Conservation (phyloP, 106 monocot genomes). For the Apostasia ramifera region DNA sequence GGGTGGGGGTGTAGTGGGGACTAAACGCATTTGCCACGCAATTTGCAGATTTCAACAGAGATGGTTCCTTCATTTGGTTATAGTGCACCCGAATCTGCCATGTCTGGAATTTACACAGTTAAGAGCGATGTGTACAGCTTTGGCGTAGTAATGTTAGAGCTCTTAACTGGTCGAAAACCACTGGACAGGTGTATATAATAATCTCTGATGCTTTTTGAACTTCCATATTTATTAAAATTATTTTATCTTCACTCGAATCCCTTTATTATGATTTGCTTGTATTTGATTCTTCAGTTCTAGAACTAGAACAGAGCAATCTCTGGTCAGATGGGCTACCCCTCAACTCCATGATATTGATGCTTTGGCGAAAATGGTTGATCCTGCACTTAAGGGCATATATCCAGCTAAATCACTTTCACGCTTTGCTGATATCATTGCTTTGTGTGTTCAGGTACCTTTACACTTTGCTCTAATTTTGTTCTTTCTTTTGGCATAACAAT, state of each 20-base stretch:
- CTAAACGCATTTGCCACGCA: neutral
- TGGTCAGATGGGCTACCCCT: conserved; percentile 80
- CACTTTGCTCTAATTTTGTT: neutral
- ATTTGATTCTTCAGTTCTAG: conserved; percentile 46
- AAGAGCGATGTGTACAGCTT: conserved; percentile 98
- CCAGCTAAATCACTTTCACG: conserved; percentile 91
- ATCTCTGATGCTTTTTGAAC: neutral
- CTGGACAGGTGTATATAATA: conserved; percentile 60
- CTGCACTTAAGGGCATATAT: conserved; percentile 77
- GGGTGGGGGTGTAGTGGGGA: too few relatives aligned
- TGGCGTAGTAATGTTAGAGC: conserved; percentile 85
- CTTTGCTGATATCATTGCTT: conserved; percentile 85
- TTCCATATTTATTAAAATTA: neutral
- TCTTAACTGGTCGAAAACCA: conserved; percentile 86
- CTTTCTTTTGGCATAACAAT: neutral
- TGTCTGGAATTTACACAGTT: conserved; percentile 86
- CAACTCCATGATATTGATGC: conserved; percentile 93
- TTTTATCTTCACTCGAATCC: neutral
- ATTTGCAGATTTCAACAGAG: conserved; percentile 53
- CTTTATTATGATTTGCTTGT: neutral
- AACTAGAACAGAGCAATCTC: conserved; percentile 66
- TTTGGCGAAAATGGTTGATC: conserved; percentile 88
- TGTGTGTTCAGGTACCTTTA: conserved; percentile 71
- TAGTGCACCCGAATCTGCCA: conserved; percentile 86
- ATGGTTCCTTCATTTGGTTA: conserved; percentile 89